phyloP scores from a whole-genome alignment of 495 filamentous ascomycete species.

The Elasticomyces elasticus region DNA sequence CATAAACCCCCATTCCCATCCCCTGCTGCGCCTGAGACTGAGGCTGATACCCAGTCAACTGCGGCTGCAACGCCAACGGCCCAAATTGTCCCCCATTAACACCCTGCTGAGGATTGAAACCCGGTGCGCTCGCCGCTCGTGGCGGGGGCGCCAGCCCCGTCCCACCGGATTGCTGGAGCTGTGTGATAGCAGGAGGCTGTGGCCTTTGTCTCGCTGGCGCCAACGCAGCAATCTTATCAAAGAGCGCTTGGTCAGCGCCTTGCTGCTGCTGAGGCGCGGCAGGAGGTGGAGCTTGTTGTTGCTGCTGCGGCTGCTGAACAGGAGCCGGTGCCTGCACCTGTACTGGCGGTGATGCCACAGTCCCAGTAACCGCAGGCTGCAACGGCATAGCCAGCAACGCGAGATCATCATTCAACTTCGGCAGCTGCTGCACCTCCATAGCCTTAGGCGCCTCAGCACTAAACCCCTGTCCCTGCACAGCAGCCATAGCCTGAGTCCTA shows the following conservation, averaged over 20 bases:
- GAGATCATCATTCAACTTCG: conserved; percentile 18
- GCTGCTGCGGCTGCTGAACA: too few relatives aligned
- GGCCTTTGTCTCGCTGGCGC: conserved; percentile 57
- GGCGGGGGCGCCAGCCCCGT: conserved; percentile 69
- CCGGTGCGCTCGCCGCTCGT: conserved; percentile 79
- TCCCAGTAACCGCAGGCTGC: conserved; percentile 14
- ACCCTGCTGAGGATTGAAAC: conserved; percentile 57
- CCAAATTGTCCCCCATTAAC: conserved; percentile 51
- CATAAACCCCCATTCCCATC: too few relatives aligned
- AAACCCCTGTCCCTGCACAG: not conserved
- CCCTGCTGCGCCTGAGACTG: conserved; percentile 38
- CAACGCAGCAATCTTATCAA: conserved; percentile 30
- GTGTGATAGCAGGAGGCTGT: conserved; percentile 47
- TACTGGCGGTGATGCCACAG: conserved; percentile 31
- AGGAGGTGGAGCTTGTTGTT: conserved; percentile 9
- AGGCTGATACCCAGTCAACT: conserved; percentile 59
- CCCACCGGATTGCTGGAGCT: conserved; percentile 38
- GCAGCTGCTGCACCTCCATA: conserved; percentile 5
- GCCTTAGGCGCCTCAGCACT: not conserved
- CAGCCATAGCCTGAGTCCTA: conserved; percentile 42
- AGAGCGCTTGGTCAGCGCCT: conserved; percentile 43
- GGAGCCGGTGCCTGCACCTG: conserved; percentile 33
- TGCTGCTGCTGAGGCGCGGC: conserved; percentile 33
- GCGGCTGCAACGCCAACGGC: conserved; percentile 65
- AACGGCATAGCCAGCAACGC: conserved; percentile 20